phyloP scores from a whole-genome alignment of 2,329 filamentous ascomycete species.

The Stachybotrys chlorohalonatus region DNA sequence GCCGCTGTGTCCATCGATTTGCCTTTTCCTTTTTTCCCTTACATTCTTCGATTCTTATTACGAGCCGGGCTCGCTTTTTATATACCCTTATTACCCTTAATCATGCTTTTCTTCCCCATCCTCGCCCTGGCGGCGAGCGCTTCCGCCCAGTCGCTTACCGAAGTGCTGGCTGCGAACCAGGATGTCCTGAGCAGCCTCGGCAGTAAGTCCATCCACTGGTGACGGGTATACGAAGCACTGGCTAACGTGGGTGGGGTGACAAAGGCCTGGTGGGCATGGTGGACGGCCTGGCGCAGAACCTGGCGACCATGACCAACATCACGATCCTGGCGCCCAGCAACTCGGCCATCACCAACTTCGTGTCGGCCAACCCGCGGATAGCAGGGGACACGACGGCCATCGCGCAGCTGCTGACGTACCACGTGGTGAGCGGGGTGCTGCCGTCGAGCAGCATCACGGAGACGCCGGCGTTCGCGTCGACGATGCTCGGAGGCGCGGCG shows the following conservation, averaged over 20 bases:
- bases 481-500: not conserved
- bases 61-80: not conserved
- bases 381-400: conserved; percentile 9
- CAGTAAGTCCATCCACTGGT: not conserved
- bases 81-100: not conserved
- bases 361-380: conserved; percentile 27
- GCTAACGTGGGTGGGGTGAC: too few relatives aligned
- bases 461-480: not conserved
- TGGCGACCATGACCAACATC: conserved; percentile 9
- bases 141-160: not conserved
- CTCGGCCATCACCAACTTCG: conserved; percentile 40
- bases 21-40: not conserved
- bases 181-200: not conserved
- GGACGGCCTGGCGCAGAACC: conserved; percentile 7
- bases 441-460: not conserved
- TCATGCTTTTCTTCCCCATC: not conserved
- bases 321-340: conserved; percentile 46
- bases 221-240: too few relatives aligned
- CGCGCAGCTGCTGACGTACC: not conserved
- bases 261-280: not conserved
- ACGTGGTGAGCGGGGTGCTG: not conserved
- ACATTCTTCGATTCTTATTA: not conserved
- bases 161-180: not conserved
- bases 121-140: conserved; percentile 1
- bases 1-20: not conserved